Percentiles rank a stretch among this genome's conserved stretches.
These are phyloP conservation scores for Epichloe bromicola DNA, from an alignment of 2,329 filamentous ascomycete genomes.

Conservation along the genomic window DNA sequence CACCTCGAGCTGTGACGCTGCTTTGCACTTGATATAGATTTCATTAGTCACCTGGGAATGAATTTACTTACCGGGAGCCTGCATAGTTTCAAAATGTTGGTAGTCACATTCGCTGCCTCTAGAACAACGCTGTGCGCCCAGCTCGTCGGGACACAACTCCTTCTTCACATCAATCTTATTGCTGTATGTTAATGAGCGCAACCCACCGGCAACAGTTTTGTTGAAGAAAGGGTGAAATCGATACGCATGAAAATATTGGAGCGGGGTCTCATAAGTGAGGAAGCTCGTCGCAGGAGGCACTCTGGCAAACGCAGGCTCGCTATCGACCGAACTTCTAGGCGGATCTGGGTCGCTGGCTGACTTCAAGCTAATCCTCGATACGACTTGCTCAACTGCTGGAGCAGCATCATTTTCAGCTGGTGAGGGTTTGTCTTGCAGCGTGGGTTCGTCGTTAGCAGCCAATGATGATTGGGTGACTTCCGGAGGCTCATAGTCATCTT, in stretches of 20 bases:
- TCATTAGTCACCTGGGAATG: constrained; percentile 8
- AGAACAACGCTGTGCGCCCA: constrained; percentile 53
- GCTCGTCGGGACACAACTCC: constrained; percentile 64
- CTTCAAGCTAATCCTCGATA: neutral
- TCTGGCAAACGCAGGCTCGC: constrained; percentile 12
- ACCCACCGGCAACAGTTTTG: constrained; percentile 57
- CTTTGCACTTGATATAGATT: constrained; percentile 5
- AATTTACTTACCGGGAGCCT: constrained; percentile 23
- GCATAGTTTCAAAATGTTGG: constrained; percentile 56
- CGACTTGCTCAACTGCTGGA: neutral
- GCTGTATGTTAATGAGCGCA: constrained; percentile 86
- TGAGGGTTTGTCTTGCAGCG: constrained; percentile 2
- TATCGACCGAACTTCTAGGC: neutral
- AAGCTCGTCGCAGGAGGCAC: constrained; percentile 13
- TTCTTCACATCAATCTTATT: constrained; percentile 70
- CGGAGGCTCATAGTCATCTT: constrained; percentile 43
- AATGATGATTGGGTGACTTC: constrained; percentile 17
- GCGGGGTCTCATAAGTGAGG: constrained; percentile 65
- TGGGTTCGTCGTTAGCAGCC: constrained; percentile 2
- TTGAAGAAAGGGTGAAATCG: constrained; percentile 75
- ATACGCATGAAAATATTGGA: constrained; percentile 74
- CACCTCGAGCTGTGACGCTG: constrained; percentile 16
- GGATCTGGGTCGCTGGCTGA: neutral
- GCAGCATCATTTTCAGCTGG: neutral
- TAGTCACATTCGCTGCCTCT: constrained; percentile 59